phyloP scores from a whole-genome alignment of 257 asterid genomes.

The Knoxia roxburghii region DNA sequence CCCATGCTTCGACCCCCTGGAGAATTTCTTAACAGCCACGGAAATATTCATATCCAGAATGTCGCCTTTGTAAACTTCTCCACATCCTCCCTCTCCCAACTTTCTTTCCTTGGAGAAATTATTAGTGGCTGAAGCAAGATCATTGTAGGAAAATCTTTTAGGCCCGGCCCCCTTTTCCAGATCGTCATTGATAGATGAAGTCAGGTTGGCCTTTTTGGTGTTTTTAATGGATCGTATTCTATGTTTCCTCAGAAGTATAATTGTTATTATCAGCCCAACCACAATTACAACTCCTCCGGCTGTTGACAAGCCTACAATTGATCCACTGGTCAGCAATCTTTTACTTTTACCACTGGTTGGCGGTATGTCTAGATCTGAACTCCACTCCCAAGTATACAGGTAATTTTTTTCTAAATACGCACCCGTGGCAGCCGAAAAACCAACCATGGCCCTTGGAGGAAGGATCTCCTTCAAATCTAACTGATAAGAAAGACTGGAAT shows the following conservation, averaged over 20 bases:
- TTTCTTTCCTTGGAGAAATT: slow-evolving; percentile 31
- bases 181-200: too few relatives aligned
- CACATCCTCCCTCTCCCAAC: too few relatives aligned
- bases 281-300: slow-evolving; percentile 12
- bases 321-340: slow-evolving; percentile 15
- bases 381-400: slow-evolving; percentile 29
- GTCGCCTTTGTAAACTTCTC: slow-evolving; percentile 33
- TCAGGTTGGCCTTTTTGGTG: too few relatives aligned
- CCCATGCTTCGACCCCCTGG: slow-evolving; percentile 33
- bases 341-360: background rate
- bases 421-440: slow-evolving; percentile 42
- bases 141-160: slow-evolving; percentile 27
- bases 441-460: slow-evolving; percentile 25
- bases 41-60: slow-evolving; percentile 23
- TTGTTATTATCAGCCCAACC: slow-evolving; percentile 14
- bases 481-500: slow-evolving; percentile 21
- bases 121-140: slow-evolving; percentile 28
- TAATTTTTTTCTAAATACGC: slow-evolving; percentile 3
- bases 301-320: slow-evolving; percentile 20
- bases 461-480: slow-evolving; percentile 27
- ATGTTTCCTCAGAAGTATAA: slow-evolving; percentile 10
- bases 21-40: slow-evolving; percentile 37
- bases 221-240: too few relatives aligned
- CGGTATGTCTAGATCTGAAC: too few relatives aligned
- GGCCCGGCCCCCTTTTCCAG: slow-evolving; percentile 41